phyloP scores from a whole-genome alignment of 192 early-diverging fungal species.

The Chytriomyces sp. region DNA sequence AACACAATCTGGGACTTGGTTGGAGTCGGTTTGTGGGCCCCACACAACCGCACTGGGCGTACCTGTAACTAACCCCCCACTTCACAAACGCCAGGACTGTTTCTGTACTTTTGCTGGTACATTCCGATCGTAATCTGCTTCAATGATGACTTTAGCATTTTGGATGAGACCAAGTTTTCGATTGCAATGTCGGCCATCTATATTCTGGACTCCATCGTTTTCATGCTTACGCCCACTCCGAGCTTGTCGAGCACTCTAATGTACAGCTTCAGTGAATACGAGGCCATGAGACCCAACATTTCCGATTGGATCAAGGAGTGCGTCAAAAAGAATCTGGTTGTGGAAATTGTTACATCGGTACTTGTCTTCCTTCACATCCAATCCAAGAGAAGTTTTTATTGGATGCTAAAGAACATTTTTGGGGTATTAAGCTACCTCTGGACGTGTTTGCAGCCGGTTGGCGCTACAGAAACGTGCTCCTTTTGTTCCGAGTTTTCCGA shows the following conservation, averaged over 20 bases:
- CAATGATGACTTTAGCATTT: not conserved
- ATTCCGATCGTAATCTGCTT: constrained; percentile 18
- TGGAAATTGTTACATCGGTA: no score
- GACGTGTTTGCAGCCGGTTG: no score
- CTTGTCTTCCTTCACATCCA: no score
- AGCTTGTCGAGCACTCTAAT: not conserved
- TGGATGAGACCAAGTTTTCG: not conserved
- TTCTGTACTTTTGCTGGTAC: not conserved
- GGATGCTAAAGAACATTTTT: no score
- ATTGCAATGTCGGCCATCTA: not conserved
- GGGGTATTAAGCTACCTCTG: no score
- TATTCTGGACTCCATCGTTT: not conserved
- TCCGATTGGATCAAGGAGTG: not conserved
- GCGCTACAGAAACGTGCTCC: not conserved
- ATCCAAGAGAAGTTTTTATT: no score
- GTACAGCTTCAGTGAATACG: constrained; percentile 22
- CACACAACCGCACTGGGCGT: no score
- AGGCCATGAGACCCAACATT: constrained; percentile 8
- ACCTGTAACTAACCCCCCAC: no score
- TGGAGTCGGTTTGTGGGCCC: not conserved
- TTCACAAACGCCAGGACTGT: no score
- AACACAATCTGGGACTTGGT: constrained; percentile 17
- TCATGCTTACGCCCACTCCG: not conserved
- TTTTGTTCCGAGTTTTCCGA: constrained; percentile 3
- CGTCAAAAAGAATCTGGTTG: no score